Percentiles rank a stretch among this genome's conserved stretches.
Evolutionary conservation across 1,284 basidiomycete genomes (phyloP).

Genomic region (Papiliotrema nemorosa): DNA sequence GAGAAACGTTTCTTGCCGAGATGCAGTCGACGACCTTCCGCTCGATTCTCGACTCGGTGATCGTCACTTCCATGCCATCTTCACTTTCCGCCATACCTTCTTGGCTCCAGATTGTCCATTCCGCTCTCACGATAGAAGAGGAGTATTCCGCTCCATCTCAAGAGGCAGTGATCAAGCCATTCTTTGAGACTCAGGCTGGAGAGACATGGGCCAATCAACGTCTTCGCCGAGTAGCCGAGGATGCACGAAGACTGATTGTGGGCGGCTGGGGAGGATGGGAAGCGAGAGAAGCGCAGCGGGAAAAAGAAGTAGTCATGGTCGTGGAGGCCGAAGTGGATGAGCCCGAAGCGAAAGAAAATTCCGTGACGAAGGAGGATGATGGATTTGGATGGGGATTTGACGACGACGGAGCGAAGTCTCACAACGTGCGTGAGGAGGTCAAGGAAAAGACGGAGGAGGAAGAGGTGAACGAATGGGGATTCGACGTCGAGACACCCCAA

Average conservation of each 20-base stretch:
- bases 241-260: slow-evolving; percentile 13
- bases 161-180: slow-evolving; percentile 13
- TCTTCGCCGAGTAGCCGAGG: slow-evolving; percentile 28
- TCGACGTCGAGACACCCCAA: slow-evolving; percentile 14
- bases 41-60: slow-evolving; percentile 60
- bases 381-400: slow-evolving; percentile 18
- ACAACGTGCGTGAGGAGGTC: background rate
- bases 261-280: slow-evolving; percentile 19
- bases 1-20: slow-evolving; percentile 17
- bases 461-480: slow-evolving; percentile 16
- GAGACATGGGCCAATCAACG: slow-evolving; percentile 36
- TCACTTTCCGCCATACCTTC: slow-evolving; percentile 58
- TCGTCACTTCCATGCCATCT: slow-evolving; percentile 65
- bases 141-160: slow-evolving; percentile 8
- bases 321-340: slow-evolving; percentile 25
- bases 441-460: background rate
- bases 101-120: slow-evolving; percentile 59
- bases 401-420: slow-evolving; percentile 2
- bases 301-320: slow-evolving; percentile 14
- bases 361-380: background rate
- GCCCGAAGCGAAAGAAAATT: background rate
- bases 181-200: slow-evolving; percentile 54
- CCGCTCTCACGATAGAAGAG: slow-evolving; percentile 54
- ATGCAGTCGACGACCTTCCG: slow-evolving; percentile 15
- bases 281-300: slow-evolving; percentile 9